A percentile compares a stretch with the other conserved stretches of the same genome.
These are phyloP conservation scores for Grosmannia serpens DNA, from an alignment of 2,329 filamentous ascomycete species.

Conservation along the genomic window DNA sequence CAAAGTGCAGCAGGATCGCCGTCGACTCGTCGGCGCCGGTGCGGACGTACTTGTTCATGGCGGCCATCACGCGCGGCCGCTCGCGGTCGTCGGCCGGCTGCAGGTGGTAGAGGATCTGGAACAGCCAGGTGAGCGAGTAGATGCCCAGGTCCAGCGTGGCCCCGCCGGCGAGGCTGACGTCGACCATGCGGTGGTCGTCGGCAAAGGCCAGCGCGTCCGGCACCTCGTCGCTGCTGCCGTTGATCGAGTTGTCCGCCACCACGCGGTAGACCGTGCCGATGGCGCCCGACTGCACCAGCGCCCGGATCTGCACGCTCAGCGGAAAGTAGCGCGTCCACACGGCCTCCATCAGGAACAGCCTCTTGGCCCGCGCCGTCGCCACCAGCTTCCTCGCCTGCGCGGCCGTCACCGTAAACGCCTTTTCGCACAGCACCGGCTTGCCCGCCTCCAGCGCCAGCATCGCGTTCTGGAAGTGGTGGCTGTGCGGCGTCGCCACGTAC, in stretches of 20 bases:
- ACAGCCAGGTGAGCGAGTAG: conserved; percentile 83
- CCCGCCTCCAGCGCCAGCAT: conserved; percentile 74
- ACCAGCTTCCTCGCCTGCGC: conserved; percentile 62
- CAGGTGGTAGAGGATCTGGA: conserved; percentile 77
- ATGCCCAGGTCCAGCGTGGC: conserved; percentile 76
- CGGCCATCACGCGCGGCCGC: conserved; percentile 53
- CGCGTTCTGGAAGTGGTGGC: conserved; percentile 84
- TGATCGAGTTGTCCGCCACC: conserved; percentile 49
- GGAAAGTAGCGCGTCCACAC: conserved; percentile 89
- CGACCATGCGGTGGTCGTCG: conserved; percentile 65
- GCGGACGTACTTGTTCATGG: conserved; percentile 57
- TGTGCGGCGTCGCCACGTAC: conserved; percentile 84
- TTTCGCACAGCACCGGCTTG: conserved; percentile 86
- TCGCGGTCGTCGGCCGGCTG: conserved; percentile 51
- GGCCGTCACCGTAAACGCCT: conserved; percentile 77
- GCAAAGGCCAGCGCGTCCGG: conserved; percentile 40
- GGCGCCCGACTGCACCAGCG: conserved; percentile 44
- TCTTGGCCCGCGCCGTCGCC: conserved; percentile 60
- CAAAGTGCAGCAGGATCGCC: conserved; percentile 68
- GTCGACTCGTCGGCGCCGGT: conserved; percentile 70
- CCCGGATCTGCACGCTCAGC: conserved; percentile 61
- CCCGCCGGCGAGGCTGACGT: conserved; percentile 71
- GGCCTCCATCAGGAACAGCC: conserved; percentile 71
- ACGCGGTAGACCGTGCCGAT: conserved; percentile 53
- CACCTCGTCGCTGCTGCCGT: conserved; percentile 31